Conservation (phyloP, 2,329 filamentous ascomycete species). For the Catunica adiposa region DNA sequence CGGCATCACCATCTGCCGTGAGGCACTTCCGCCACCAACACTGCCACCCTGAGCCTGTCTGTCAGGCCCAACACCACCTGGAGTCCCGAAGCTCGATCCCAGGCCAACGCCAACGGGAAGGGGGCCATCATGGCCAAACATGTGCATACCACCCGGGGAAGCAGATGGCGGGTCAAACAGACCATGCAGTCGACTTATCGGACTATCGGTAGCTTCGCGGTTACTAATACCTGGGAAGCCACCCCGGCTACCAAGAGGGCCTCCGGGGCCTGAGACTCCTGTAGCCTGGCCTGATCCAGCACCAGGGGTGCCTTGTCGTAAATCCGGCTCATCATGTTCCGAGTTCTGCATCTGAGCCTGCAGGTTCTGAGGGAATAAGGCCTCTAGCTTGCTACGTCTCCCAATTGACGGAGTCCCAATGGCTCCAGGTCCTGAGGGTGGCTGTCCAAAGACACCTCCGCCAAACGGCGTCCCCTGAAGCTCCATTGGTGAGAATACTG, state of each 20-base stretch:
- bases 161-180: constrained; percentile 16
- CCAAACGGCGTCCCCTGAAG: constrained; percentile 56
- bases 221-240: not conserved
- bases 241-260: constrained; percentile 34
- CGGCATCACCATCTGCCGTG: constrained; percentile 95
- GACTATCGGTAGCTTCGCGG: not conserved
- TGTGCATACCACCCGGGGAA: not conserved
- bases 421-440: constrained; percentile 29
- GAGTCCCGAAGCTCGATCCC: not conserved
- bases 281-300: no score
- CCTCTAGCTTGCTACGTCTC: constrained; percentile 66
- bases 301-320: constrained; percentile 35
- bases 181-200: not conserved
- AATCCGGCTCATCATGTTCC: constrained; percentile 51
- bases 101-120: not conserved
- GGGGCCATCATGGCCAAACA: not conserved
- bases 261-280: constrained; percentile 19
- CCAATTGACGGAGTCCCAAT: constrained; percentile 49
- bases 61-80: no score
- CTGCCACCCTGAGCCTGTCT: not conserved
- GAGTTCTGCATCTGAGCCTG: constrained; percentile 74
- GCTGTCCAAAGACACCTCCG: constrained; percentile 54
- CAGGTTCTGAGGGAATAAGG: constrained; percentile 75
- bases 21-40: constrained; percentile 28
- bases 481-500: constrained; percentile 61